These are phyloP conservation scores for Penicillium coprophilum DNA, from an alignment of 495 filamentous ascomycete genomes.

Conservation along the genomic window DNA sequence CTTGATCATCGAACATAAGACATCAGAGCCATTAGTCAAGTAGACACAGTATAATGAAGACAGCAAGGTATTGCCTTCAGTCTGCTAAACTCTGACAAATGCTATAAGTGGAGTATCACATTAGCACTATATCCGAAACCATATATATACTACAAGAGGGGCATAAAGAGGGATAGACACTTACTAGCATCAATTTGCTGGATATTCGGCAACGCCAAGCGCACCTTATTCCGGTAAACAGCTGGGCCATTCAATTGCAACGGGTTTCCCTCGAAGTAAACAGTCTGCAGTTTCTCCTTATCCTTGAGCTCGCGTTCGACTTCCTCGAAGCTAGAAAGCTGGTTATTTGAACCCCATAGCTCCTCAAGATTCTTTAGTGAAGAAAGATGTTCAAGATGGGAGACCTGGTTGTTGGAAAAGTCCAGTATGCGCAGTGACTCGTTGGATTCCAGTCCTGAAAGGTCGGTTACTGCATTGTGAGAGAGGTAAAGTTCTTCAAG, in stretches of 20 bases:
- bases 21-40: neutral
- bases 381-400: conserved; percentile 68
- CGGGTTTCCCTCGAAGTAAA: conserved; percentile 97
- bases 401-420: conserved; percentile 85
- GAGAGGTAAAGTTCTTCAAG: conserved; percentile 97
- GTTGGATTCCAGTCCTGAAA: conserved; percentile 73
- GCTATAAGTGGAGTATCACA: neutral
- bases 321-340: conserved; percentile 74
- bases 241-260: conserved; percentile 72
- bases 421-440: conserved; percentile 75
- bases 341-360: conserved; percentile 91
- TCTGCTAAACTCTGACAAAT: conserved; percentile 5
- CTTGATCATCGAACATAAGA: conserved; percentile 1
- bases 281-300: conserved; percentile 79
- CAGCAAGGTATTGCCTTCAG: neutral
- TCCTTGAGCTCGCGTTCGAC: conserved; percentile 76
- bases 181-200: conserved; percentile 96
- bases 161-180: conserved; percentile 26
- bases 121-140: neutral
- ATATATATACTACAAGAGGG: neutral
- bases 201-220: conserved; percentile 81
- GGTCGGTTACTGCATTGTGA: conserved; percentile 84
- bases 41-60: conserved; percentile 1
- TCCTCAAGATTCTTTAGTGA: conserved; percentile 75
- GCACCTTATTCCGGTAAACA: conserved; percentile 90